These are phyloP conservation scores for Malus hybrid DNA, from an alignment of 331 rosid species.

Conservation along the genomic window DNA sequence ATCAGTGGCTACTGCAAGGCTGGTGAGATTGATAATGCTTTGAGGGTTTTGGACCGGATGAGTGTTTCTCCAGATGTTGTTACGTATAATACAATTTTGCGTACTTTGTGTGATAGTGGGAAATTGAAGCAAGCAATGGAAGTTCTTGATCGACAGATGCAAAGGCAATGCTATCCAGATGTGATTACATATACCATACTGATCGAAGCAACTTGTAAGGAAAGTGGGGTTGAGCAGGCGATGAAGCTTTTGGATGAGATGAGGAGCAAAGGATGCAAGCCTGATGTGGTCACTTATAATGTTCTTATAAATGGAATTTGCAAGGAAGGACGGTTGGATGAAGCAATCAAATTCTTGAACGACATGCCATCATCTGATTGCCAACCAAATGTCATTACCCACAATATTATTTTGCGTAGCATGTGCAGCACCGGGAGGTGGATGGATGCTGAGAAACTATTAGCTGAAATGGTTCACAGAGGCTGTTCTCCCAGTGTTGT, in stretches of 20 bases:
- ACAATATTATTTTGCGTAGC: slow-evolving; percentile 72
- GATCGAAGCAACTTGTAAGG: slow-evolving; percentile 86
- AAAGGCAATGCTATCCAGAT: slow-evolving; percentile 74
- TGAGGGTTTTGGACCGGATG: slow-evolving; percentile 65
- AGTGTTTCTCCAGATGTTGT: slow-evolving; percentile 74
- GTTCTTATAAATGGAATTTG: slow-evolving; percentile 84
- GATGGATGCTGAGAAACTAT: slow-evolving; percentile 75
- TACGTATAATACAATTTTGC: slow-evolving; percentile 66
- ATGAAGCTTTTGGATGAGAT: slow-evolving; percentile 80
- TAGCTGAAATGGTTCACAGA: slow-evolving; percentile 64
- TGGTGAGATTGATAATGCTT: slow-evolving; percentile 66
- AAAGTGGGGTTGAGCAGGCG: slow-evolving; percentile 66
- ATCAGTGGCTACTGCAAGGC: slow-evolving; percentile 69
- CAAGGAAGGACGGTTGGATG: slow-evolving; percentile 73
- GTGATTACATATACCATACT: slow-evolving; percentile 75
- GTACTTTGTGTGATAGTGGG: slow-evolving; percentile 64
- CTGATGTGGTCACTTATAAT: slow-evolving; percentile 77
- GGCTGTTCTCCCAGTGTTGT: slow-evolving; percentile 88
- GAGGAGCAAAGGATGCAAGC: slow-evolving; percentile 70
- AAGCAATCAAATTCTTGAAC: slow-evolving; percentile 58
- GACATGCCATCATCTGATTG: slow-evolving; percentile 55
- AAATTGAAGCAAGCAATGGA: slow-evolving; percentile 76
- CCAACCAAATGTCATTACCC: slow-evolving; percentile 67
- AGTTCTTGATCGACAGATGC: slow-evolving; percentile 65
- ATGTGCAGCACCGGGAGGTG: slow-evolving; percentile 83